These are phyloP conservation scores for Fusarium sp. DNA, from an alignment of 2,329 filamentous ascomycete species.

Conservation along the genomic window DNA sequence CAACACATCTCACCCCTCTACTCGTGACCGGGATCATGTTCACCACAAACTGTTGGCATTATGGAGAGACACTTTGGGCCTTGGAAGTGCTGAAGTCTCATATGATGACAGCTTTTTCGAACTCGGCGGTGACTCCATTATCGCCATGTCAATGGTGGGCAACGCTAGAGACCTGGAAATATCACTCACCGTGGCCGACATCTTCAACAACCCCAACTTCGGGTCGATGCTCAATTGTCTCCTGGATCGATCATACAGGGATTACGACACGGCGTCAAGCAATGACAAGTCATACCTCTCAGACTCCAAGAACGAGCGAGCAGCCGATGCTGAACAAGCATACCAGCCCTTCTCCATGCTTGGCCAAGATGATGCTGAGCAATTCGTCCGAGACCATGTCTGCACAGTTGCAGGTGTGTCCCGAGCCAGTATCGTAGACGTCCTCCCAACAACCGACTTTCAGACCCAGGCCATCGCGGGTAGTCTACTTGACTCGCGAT, in stretches of 20 bases:
- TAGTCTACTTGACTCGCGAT: constrained; percentile 31
- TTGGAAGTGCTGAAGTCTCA: constrained; percentile 4
- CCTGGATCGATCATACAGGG: constrained; percentile 13
- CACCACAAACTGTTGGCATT: constrained; percentile 21
- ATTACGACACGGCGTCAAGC: constrained; percentile 15
- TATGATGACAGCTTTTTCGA: constrained; percentile 32
- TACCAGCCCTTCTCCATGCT: constrained; percentile 26
- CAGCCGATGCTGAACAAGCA: neutral
- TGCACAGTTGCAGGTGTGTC: constrained; percentile 34
- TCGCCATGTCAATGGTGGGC: constrained; percentile 38
- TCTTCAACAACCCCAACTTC: constrained; percentile 33
- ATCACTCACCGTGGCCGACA: constrained; percentile 32
- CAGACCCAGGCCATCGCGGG: constrained; percentile 28
- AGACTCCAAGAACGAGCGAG: neutral
- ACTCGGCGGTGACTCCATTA: constrained; percentile 32
- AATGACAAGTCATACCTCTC: neutral
- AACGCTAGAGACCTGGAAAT: constrained; percentile 25
- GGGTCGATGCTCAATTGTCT: constrained; percentile 23
- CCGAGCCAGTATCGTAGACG: constrained; percentile 35
- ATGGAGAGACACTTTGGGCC: constrained; percentile 24
- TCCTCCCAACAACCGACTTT: constrained; percentile 37
- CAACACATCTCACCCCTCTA: constrained; percentile 1
- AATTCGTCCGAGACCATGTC: constrained; percentile 23
- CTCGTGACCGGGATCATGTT: constrained; percentile 8
- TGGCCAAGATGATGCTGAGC: neutral